Evolutionary conservation across 768 basidiomycete species (phyloP).

Genomic region (Tulasnella sp.): DNA sequence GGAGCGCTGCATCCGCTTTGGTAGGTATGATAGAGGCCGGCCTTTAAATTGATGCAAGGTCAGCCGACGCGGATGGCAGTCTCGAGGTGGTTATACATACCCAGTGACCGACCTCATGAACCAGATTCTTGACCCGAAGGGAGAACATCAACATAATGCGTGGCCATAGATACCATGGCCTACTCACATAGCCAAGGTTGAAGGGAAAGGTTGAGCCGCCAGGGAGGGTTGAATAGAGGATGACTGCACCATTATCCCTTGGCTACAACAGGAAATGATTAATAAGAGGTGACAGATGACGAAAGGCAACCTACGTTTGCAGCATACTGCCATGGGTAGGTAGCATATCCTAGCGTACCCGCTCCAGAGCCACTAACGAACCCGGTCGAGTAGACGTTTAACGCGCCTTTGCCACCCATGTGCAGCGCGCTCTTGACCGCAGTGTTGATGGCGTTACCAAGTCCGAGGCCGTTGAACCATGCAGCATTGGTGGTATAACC

Average conservation of each 20-base stretch:
- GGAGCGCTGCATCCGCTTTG: slow-evolving; percentile 24
- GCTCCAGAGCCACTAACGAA: slow-evolving; percentile 21
- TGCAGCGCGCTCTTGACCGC: slow-evolving; percentile 31
- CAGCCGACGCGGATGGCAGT: no score
- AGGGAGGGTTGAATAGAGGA: slow-evolving; percentile 27
- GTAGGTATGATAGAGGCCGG: slow-evolving; percentile 34
- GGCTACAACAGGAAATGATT: slow-evolving; percentile 17
- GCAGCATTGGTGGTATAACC: slow-evolving; percentile 20
- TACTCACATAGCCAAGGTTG: slow-evolving; percentile 10
- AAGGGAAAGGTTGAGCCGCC: slow-evolving; percentile 20
- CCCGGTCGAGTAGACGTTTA: slow-evolving; percentile 31
- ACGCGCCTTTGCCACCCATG: slow-evolving; percentile 21
- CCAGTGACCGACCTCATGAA: slow-evolving; percentile 33
- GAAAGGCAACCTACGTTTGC: background rate
- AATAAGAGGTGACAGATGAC: background rate
- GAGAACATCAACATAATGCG: background rate
- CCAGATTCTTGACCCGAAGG: slow-evolving; percentile 24
- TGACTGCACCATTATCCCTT: slow-evolving; percentile 30
- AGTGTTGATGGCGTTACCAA: slow-evolving; percentile 24
- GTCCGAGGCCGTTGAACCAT: slow-evolving; percentile 23
- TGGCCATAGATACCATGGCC: background rate
- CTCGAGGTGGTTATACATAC: no score
- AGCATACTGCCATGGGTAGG: slow-evolving; percentile 26
- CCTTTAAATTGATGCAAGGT: no score
- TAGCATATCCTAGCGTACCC: slow-evolving; percentile 29